phyloP scores from a whole-genome alignment of 129 eudicot species.

The Deinandra increscens region DNA sequence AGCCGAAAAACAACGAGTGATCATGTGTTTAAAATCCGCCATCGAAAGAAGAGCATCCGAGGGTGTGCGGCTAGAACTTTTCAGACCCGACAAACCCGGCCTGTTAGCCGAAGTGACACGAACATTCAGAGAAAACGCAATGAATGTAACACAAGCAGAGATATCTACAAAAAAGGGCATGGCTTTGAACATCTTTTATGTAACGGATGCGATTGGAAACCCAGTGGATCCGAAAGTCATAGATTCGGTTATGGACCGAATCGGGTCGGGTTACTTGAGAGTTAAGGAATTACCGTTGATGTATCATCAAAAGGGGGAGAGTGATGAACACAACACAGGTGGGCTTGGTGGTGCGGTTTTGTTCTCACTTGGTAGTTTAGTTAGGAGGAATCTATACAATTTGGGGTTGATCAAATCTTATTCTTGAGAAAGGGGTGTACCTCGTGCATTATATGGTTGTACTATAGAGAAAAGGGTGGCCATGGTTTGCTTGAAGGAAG shows the following conservation, averaged over 20 bases:
- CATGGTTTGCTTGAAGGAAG: slow-evolving; percentile 10
- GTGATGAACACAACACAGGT: slow-evolving; percentile 33
- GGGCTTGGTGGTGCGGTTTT: slow-evolving; percentile 59
- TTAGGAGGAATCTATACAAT: slow-evolving; percentile 71
- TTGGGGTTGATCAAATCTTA: slow-evolving; percentile 78
- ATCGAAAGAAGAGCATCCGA: slow-evolving; percentile 86
- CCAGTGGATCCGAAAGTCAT: slow-evolving; percentile 52
- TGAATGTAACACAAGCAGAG: slow-evolving; percentile 84
- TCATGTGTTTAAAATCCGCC: slow-evolving; percentile 67
- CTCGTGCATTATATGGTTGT: slow-evolving; percentile 8
- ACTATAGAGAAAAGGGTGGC: neutral
- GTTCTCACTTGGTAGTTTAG: slow-evolving; percentile 77
- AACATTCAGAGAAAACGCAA: slow-evolving; percentile 86
- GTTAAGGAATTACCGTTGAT: slow-evolving; percentile 71
- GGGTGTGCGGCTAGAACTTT: slow-evolving; percentile 76
- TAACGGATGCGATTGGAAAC: slow-evolving; percentile 73
- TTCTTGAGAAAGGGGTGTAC: slow-evolving; percentile 36
- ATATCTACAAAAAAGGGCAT: slow-evolving; percentile 59
- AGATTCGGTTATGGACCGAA: slow-evolving; percentile 53
- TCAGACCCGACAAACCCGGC: slow-evolving; percentile 50
- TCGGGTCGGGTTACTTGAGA: slow-evolving; percentile 55
- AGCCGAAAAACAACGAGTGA: slow-evolving; percentile 79
- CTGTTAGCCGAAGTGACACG: slow-evolving; percentile 79
- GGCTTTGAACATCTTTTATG: slow-evolving; percentile 61
- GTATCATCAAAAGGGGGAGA: slow-evolving; percentile 40